Conservation (phyloP, 148 eudicot genomes). For the Arbutus unedo region DNA sequence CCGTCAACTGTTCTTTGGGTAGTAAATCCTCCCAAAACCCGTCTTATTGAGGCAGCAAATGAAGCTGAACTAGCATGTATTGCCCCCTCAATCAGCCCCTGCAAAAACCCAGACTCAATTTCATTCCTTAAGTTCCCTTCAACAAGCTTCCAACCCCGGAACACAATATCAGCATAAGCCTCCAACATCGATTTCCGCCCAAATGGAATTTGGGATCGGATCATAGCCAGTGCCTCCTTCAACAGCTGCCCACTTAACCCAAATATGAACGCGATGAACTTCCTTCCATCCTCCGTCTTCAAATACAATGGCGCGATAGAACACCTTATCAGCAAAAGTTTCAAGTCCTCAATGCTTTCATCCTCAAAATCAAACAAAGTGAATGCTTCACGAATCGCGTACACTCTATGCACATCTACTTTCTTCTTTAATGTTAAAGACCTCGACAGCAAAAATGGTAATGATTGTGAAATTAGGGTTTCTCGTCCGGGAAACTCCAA, state of each 20-base stretch:
- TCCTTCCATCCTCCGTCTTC: constrained; percentile 80
- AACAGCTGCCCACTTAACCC: constrained; percentile 64
- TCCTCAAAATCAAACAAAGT: constrained; percentile 86
- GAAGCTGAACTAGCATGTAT: constrained; percentile 48
- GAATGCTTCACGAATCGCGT: constrained; percentile 67
- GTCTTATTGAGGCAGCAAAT: constrained; percentile 72
- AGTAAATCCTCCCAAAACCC: constrained; percentile 68
- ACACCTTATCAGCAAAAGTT: constrained; percentile 63
- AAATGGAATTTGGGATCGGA: constrained; percentile 76
- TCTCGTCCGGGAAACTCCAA: constrained; percentile 61
- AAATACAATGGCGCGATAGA: constrained; percentile 73
- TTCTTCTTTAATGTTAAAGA: constrained; percentile 73
- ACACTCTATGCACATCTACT: constrained; percentile 82
- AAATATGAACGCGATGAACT: constrained; percentile 72
- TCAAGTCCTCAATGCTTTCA: constrained; percentile 89
- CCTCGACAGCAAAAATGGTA: constrained; percentile 74
- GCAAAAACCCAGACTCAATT: constrained; percentile 77
- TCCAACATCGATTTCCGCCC: constrained; percentile 84
- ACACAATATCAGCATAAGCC: constrained; percentile 78
- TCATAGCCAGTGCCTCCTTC: constrained; percentile 74
- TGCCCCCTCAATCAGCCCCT: constrained; percentile 71
- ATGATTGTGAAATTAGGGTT: constrained; percentile 63
- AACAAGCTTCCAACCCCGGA: constrained; percentile 74
- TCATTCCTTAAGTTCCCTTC: constrained; percentile 55
- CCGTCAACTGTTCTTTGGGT: constrained; percentile 72